A percentile compares a stretch with the other conserved stretches of the same genome.
Evolutionary conservation across 305 asterid species (phyloP).

Genomic region (Fraxinus xanthoxyloides): DNA sequence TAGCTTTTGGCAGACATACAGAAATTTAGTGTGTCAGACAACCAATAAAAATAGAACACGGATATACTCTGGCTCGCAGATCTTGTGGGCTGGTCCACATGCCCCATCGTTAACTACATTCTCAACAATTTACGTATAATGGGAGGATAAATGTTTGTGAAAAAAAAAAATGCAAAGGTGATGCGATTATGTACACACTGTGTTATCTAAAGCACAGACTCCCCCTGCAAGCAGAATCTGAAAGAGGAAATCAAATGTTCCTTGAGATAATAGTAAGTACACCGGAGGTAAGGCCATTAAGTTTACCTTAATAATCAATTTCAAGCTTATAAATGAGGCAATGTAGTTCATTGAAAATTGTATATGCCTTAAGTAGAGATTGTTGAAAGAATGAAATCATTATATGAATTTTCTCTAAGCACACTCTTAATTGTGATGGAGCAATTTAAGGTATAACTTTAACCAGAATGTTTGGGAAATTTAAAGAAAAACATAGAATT

Average conservation of each 20-base stretch:
- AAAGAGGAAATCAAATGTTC: neutral
- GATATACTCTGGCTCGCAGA: neutral
- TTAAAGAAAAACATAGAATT: neutral
- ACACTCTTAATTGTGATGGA: neutral
- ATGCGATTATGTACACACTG: neutral
- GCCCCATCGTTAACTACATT: neutral
- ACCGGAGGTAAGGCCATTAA: neutral
- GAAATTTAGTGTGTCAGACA: neutral
- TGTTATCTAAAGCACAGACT: neutral
- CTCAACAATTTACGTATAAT: slow-evolving; percentile 14
- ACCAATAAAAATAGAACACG: neutral
- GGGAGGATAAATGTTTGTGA: neutral
- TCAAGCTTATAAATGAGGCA: neutral
- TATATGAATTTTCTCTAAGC: neutral
- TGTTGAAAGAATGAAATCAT: neutral
- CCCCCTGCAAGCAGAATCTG: neutral
- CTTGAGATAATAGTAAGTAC: neutral
- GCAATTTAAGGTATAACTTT: neutral
- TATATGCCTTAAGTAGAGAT: neutral
- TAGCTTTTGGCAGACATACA: neutral
- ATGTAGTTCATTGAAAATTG: neutral
- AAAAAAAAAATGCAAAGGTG: neutral
- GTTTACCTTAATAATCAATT: neutral
- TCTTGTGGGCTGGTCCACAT: neutral
- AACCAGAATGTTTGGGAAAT: neutral